Evolutionary conservation across 306 rosid species (phyloP).

Genomic region (Glycine soja): DNA sequence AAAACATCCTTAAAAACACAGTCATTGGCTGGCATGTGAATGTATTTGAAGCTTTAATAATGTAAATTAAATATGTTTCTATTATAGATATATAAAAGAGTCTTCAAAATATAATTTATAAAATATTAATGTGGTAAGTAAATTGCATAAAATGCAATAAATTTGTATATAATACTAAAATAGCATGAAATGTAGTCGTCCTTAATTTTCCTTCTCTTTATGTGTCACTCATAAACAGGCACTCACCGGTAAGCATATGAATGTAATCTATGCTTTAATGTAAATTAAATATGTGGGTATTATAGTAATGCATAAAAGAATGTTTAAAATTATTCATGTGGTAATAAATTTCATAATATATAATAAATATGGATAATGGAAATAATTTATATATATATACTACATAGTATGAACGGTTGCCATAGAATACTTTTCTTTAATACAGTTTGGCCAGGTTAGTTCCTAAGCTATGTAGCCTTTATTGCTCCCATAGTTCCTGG

Average conservation of each 20-base stretch:
- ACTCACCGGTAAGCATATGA: background rate
- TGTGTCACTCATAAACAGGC: background rate
- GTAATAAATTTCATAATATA: constrained; percentile 3
- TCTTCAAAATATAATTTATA: background rate
- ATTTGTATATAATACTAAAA: background rate
- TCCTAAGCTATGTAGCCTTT: constrained; percentile 5
- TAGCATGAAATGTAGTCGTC: background rate
- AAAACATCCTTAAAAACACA: constrained; percentile 8
- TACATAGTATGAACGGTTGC: constrained; percentile 5
- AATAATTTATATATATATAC: constrained; percentile 13
- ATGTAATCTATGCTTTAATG: background rate
- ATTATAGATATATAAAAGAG: background rate
- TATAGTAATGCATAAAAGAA: background rate
- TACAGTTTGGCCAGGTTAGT: constrained; percentile 12
- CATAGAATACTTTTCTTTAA: background rate
- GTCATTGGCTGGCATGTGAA: constrained; percentile 2
- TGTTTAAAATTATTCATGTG: background rate
- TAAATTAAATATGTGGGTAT: constrained; percentile 21
- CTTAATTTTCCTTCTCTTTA: background rate
- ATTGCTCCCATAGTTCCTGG: constrained; percentile 22
- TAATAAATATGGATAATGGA: constrained; percentile 7
- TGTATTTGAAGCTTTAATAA: constrained; percentile 19
- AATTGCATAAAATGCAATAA: background rate
- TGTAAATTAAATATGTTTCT: background rate
- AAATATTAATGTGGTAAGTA: background rate